Evolutionary conservation across 73 alveolate genomes (phyloP), one percentile per base, ranked within the genome.

Genomic region (Halteria grandinella): DNA sequence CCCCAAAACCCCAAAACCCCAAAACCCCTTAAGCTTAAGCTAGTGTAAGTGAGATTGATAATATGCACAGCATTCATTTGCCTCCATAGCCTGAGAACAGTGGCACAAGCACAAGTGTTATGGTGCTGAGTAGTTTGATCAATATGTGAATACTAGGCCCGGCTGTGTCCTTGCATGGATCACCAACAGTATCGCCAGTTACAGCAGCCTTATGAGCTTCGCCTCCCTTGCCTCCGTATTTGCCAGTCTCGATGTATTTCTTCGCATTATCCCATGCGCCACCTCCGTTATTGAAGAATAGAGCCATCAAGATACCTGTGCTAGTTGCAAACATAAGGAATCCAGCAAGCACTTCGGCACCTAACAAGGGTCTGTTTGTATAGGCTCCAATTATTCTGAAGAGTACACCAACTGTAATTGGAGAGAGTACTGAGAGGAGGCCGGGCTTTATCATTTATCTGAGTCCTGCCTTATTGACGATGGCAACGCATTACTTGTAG

Each of bases 221-320:
- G 32, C 95, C 76, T 21, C 97, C 96, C 58, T 93, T 93, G 0
- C 98, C 98, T 17, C 96, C 98, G 49, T 81, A 79, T 18, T 48
- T 91, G 14, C 98, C 98, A 12, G 95, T 90, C 41, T 93, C 98
- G 40, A 93, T 80, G 62, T 87, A 93, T 55, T 93, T 93, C 87
- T 93, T 93, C 43, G 96, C 95, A 54, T 93, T 93, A 77, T 93
- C 98, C 98, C 98, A 93, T 2, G 98, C 98, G 1, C 98, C 98
- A 27, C 98, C 98, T 10, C 96, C 98, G 52, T 93, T 93, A 75
- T 93, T 93, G 70, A 93, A 80, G 79, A 93, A 93, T 52, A 91
- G 70, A 15, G 98, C 98, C 87, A 77, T 76, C 45, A 93, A 58
- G 32, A 93, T 93, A 0, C 97, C 98, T 14, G 97, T 79, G 32